phyloP scores from a whole-genome alignment of 176 grass and related monocot species.

The Triticum turgidum region DNA sequence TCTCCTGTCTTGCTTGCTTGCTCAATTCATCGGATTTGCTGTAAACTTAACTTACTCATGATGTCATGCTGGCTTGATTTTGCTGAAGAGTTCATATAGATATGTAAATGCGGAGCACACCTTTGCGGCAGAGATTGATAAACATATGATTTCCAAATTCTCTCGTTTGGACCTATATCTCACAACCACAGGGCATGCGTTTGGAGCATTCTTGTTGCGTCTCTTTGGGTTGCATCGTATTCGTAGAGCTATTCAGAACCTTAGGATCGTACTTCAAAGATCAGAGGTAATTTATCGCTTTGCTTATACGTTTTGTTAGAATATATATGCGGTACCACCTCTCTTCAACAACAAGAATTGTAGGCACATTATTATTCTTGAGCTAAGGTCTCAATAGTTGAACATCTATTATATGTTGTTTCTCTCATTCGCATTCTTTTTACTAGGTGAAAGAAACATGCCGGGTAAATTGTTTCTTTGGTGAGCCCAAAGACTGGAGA shows the following conservation, averaged over 20 bases:
- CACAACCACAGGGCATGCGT: neutral
- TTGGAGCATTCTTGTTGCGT: neutral
- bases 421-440: neutral
- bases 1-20: neutral
- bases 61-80: no score
- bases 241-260: neutral
- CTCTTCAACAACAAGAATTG: neutral
- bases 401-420: neutral
- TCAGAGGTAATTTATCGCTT: neutral
- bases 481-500: neutral
- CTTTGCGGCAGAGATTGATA: neutral
- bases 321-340: no score
- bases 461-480: neutral
- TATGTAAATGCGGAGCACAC: neutral
- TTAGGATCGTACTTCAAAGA: neutral
- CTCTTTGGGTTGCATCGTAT: neutral
- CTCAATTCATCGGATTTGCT: neutral
- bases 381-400: neutral
- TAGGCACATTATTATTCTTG: neutral
- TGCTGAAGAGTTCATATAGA: no score
- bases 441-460: neutral
- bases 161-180: neutral
- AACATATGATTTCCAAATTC: neutral
- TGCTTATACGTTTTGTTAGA: no score
- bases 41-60: no score